These are phyloP conservation scores for Cyberlindnera euphorbiiphila DNA, from an alignment of 805 yeast genomes.

Conservation along the genomic window DNA sequence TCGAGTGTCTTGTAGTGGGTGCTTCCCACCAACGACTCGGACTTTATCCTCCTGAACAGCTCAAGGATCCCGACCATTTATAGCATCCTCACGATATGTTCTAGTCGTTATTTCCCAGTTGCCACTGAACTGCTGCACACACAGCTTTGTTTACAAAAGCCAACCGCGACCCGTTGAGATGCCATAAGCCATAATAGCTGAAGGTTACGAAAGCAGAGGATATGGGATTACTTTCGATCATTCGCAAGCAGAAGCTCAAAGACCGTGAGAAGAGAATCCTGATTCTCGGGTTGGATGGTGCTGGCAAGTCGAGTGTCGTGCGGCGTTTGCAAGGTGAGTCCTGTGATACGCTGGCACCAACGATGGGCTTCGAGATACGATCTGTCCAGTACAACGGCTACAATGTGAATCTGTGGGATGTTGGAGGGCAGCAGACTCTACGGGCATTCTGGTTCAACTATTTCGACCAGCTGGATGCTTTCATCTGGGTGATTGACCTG, in stretches of 20 bases:
- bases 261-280: conserved; percentile 74
- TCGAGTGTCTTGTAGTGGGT: conserved; percentile 1
- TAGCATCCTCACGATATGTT: not conserved
- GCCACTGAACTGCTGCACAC: too few species aligned
- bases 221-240: conserved; percentile 81
- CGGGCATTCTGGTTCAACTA: conserved; percentile 93
- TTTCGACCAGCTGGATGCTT: conserved; percentile 61
- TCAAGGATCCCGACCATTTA: conserved; percentile 11
- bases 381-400: conserved; percentile 42
- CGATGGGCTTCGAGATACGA: conserved; percentile 84
- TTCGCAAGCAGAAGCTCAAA: conserved; percentile 76
- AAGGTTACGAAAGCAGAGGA: not conserved
- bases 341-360: conserved; percentile 64
- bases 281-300: conserved; percentile 81
- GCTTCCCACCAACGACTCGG: not conserved
- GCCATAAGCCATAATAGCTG: too few species aligned
- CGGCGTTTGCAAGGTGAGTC: conserved; percentile 50
- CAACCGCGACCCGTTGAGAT: not conserved
- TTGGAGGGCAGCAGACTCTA: conserved; percentile 84
- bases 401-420: conserved; percentile 69
- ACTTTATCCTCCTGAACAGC: conserved; percentile 5
- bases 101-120: too few species aligned
- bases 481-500: conserved; percentile 85
- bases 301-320: conserved; percentile 88
- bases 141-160: not conserved